Evolutionary conservation across 345 rosid genomes (phyloP).

Genomic region (Eucalyptus caleyi): DNA sequence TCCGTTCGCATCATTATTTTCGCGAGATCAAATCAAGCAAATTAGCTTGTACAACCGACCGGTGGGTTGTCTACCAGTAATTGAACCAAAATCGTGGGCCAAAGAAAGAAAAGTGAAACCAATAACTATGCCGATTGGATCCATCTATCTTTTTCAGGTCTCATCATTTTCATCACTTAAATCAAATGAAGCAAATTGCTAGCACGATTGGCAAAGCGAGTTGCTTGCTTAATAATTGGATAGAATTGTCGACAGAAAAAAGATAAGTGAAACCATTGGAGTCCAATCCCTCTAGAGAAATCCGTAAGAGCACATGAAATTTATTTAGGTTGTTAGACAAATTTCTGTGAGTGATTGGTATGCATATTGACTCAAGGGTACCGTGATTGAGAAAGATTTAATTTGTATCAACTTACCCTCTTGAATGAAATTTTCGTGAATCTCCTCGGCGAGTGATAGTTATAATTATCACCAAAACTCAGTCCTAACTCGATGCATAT

Average conservation of each 20-base stretch:
- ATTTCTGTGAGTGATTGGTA: background rate
- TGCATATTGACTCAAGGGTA: background rate
- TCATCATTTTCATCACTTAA: background rate
- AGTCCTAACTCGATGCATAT: no score
- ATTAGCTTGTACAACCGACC: background rate
- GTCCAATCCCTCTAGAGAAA: background rate
- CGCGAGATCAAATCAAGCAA: background rate
- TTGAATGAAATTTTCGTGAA: background rate
- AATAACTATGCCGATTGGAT: background rate
- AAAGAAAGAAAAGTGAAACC: background rate
- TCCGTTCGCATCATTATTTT: background rate
- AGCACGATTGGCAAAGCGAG: background rate
- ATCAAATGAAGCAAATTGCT: background rate
- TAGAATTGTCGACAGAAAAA: background rate
- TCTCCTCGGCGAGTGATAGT: background rate
- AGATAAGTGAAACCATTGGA: background rate
- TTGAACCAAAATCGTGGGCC: background rate
- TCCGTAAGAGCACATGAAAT: background rate
- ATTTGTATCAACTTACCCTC: background rate
- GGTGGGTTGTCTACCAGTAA: background rate
- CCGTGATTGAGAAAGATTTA: background rate
- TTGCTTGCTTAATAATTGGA: background rate
- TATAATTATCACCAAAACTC: background rate
- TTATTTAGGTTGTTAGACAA: background rate
- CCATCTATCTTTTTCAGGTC: fast-evolving